phyloP scores from a whole-genome alignment of 2,329 filamentous ascomycete genomes.

The Cordyceps javanica region DNA sequence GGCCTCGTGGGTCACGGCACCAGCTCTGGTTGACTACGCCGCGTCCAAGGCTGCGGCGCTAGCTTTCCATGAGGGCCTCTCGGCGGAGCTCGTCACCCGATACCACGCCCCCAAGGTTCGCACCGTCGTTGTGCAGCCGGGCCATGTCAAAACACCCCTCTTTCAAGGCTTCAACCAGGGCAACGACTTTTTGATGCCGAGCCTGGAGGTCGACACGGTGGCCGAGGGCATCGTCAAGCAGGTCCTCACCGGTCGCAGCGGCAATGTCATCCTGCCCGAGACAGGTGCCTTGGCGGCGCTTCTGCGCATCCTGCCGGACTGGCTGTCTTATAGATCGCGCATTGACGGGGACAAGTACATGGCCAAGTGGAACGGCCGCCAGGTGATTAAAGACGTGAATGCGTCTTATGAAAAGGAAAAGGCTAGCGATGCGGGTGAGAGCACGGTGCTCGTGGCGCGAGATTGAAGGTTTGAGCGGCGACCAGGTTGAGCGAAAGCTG shows the following conservation, averaged over 20 bases:
- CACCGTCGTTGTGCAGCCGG: slow-evolving; percentile 59
- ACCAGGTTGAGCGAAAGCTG: not conserved
- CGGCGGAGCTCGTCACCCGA: slow-evolving; percentile 49
- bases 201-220: slow-evolving; percentile 34
- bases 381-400: slow-evolving; percentile 41
- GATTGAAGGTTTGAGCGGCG: slow-evolving; percentile 12
- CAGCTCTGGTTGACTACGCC: slow-evolving; percentile 62
- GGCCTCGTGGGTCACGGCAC: slow-evolving; percentile 54
- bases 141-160: slow-evolving; percentile 30
- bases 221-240: slow-evolving; percentile 43
- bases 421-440: slow-evolving; percentile 25
- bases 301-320: slow-evolving; percentile 52
- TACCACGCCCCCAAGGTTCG: slow-evolving; percentile 60
- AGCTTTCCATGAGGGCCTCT: slow-evolving; percentile 61
- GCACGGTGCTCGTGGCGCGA: slow-evolving; percentile 31
- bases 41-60: slow-evolving; percentile 61
- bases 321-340: slow-evolving; percentile 52
- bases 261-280: slow-evolving; percentile 40
- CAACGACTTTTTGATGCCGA: slow-evolving; percentile 26
- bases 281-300: slow-evolving; percentile 34
- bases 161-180: slow-evolving; percentile 51
- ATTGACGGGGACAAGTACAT: slow-evolving; percentile 35
- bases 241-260: slow-evolving; percentile 41
- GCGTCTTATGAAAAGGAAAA: slow-evolving; percentile 27
- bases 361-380: slow-evolving; percentile 38